A percentile compares a stretch with the other conserved stretches of the same genome.
Evolutionary conservation across 345 rosid genomes (phyloP).

Genomic region (Clausena lansium): DNA sequence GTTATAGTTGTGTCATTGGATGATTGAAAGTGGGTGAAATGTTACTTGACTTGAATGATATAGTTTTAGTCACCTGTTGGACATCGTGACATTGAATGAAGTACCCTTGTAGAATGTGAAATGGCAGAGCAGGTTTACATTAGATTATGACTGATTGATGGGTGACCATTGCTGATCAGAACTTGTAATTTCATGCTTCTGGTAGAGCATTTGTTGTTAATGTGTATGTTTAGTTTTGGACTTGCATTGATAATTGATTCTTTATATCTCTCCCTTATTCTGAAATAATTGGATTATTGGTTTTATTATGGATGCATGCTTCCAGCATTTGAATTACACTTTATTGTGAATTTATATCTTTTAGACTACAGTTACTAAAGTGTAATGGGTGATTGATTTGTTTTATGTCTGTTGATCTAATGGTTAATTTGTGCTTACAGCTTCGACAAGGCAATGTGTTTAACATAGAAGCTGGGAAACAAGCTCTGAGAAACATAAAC

Average conservation of each 20-base stretch:
- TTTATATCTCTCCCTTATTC: neutral
- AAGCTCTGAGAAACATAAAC: slow-evolving; percentile 87
- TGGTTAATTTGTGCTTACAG: slow-evolving; percentile 42
- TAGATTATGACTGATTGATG: neutral
- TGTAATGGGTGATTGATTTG: neutral
- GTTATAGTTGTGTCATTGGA: neutral
- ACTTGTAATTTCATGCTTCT: slow-evolving; percentile 1
- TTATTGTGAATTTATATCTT: neutral
- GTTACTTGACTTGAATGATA: neutral
- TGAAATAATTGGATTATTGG: neutral
- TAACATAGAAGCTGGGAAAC: slow-evolving; percentile 92
- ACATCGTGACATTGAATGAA: neutral
- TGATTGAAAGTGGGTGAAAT: neutral
- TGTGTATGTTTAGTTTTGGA: neutral
- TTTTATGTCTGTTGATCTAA: neutral
- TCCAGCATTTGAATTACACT: neutral
- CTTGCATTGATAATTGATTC: slow-evolving; percentile 1
- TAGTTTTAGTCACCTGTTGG: neutral
- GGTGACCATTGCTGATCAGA: neutral
- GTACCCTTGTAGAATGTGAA: neutral
- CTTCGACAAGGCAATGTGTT: slow-evolving; percentile 82
- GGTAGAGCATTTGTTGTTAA: neutral
- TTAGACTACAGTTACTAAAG: neutral
- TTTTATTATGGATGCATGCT: slow-evolving; percentile 6
- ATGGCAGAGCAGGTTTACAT: neutral